Evolutionary conservation across 176 grass and related monocot species (phyloP).

Genomic region (Musa schizocarpa): DNA sequence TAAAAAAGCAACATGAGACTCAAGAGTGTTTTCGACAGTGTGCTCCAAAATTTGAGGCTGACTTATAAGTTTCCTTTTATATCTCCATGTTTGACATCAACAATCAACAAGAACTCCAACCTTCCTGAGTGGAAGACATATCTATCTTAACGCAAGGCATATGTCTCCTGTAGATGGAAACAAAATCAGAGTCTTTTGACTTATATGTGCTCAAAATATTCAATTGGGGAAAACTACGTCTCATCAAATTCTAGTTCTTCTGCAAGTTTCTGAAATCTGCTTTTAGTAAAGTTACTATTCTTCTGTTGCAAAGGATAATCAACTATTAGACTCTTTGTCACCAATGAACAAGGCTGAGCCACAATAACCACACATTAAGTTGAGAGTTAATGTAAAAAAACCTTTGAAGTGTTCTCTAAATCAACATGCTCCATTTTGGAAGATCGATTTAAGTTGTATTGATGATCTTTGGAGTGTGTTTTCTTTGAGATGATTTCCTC

Average conservation of each 20-base stretch:
- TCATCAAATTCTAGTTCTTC: constrained; percentile 82
- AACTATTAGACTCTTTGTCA: constrained; percentile 5
- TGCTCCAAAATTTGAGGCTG: constrained; percentile 94
- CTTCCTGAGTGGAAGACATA: constrained; percentile 70
- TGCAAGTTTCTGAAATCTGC: constrained; percentile 59
- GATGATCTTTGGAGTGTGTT: constrained; percentile 5
- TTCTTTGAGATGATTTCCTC: constrained; percentile 14
- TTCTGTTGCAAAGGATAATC: constrained; percentile 52
- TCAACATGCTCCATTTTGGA: constrained; percentile 24
- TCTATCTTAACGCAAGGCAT: constrained; percentile 81
- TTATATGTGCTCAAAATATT: constrained; percentile 88
- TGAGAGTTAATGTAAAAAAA: constrained; percentile 9
- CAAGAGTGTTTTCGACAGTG: constrained; percentile 60
- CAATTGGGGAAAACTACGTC: constrained; percentile 76
- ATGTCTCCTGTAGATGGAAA: constrained; percentile 72
- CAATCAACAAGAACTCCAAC: constrained; percentile 54
- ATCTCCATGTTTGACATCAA: constrained; percentile 82
- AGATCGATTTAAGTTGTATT: constrained; percentile 23
- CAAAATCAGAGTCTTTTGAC: constrained; percentile 77
- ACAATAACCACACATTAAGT: constrained; percentile 1
- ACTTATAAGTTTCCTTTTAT: constrained; percentile 78
- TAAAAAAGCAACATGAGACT: constrained; percentile 82
- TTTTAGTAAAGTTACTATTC: constrained; percentile 50
- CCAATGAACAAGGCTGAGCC: constrained; percentile 24
- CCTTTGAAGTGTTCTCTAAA: constrained; percentile 49